Evolutionary conservation across 345 rosid genomes (phyloP), one percentile per base, ranked within the genome.

Genomic region (Pistacia integerrima): DNA sequence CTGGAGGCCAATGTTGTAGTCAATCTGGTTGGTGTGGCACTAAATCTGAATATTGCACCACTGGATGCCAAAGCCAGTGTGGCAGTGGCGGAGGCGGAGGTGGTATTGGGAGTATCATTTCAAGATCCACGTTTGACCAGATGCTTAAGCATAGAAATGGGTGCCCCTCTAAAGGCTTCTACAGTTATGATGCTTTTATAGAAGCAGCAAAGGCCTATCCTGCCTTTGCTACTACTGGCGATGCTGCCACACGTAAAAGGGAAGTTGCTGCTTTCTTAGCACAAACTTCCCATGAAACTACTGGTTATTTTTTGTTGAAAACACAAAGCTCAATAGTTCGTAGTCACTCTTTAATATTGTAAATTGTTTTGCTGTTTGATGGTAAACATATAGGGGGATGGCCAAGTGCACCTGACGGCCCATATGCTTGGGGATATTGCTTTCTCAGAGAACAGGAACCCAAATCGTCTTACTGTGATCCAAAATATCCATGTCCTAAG

Each of bases 351-450:
- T 3, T 11, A 8, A n/a, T 58, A 33, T 2, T 64, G 10, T 48
- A 30, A 30, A 48, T 12, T 55, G 35, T 18, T 38, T 54, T 5
- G 46, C 9, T 41, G 8, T 5, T 5, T 41, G 46, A 41, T 8
- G 28, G 14, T 59, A 11, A 0, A 20, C 69, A 48, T 66, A 75
- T 77, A 56, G 92, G 92, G 4, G 91, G 91, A 25, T 81, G 88
- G 89, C 54, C 86, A 49, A 86, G 83, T 59, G 91, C 94, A 49
- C 90, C 91, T 11, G 92, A 87, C 46, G 92, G 91, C 38, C 91
- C 89, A 17, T 91, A 87, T 67, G 83, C 97, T 1, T 88, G 93
- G 93, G 93, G 92, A 16, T 80, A 88, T n/a, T 92, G 93, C 83
- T 85, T 49, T 66, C 65, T 83, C 25, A 84, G 67, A 70, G 93